A percentile compares a stretch with the other conserved stretches of the same genome.
Evolutionary conservation across 331 rosid species (phyloP).

Genomic region (Pyracantha coccinea): DNA sequence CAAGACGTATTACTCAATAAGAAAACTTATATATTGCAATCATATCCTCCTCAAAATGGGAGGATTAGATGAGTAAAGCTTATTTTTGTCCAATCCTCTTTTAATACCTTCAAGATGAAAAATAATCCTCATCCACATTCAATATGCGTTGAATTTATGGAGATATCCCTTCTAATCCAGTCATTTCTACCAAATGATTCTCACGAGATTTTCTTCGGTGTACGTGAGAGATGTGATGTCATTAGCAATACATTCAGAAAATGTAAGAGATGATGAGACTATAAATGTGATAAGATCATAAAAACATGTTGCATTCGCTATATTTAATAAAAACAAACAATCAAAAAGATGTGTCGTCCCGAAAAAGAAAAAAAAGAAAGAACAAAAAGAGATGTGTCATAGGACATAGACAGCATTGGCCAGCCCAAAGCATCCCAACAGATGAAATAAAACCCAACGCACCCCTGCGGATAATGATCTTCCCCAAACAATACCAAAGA

Average conservation of each 20-base stretch:
- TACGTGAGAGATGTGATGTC: background rate
- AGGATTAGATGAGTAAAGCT: too few relatives aligned
- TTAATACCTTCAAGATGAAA: too few relatives aligned
- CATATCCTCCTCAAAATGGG: too few relatives aligned
- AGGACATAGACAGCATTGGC: background rate
- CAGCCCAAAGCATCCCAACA: constrained; percentile 5
- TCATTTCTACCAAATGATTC: too few relatives aligned
- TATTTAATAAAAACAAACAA: background rate
- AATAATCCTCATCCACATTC: too few relatives aligned
- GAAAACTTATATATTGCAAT: too few relatives aligned
- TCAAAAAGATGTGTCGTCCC: background rate
- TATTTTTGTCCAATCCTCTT: too few relatives aligned
- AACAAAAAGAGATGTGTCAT: background rate
- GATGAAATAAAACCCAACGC: background rate
- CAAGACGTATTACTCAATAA: too few relatives aligned
- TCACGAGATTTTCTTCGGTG: too few relatives aligned
- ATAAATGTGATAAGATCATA: background rate
- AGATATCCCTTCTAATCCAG: too few relatives aligned
- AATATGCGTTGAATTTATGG: too few relatives aligned
- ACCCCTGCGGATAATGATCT: background rate
- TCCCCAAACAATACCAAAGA: background rate
- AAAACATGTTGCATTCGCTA: background rate
- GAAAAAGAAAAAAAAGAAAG: background rate
- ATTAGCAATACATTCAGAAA: background rate
- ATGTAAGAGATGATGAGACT: background rate